These are phyloP conservation scores for Lasiodiplodia theobromae DNA, from an alignment of 2,329 filamentous ascomycete genomes.

Conservation along the genomic window DNA sequence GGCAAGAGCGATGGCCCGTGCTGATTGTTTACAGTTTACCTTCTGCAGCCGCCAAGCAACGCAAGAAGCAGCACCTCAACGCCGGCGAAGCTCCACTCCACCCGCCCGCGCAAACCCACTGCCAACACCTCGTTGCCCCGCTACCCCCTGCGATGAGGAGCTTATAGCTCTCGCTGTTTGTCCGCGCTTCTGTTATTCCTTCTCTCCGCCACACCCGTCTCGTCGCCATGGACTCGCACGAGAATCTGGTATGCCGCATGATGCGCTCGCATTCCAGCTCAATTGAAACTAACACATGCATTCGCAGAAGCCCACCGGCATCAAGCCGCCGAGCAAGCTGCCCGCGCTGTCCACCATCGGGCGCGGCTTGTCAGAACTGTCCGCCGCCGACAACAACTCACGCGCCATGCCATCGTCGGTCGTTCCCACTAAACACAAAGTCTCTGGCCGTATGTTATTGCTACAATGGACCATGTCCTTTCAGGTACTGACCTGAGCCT, in stretches of 20 bases:
- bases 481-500: slow-evolving; percentile 35
- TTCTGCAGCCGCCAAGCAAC: slow-evolving; percentile 1
- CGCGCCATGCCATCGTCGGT: slow-evolving; percentile 55
- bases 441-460: slow-evolving; percentile 55
- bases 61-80: slow-evolving; percentile 1
- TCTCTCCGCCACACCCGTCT: slow-evolving; percentile 22
- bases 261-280: slow-evolving; percentile 3
- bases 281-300: slow-evolving; percentile 2
- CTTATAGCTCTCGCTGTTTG: slow-evolving; percentile 25
- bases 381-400: slow-evolving; percentile 60
- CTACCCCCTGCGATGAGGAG: slow-evolving; percentile 26
- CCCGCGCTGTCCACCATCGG: slow-evolving; percentile 37
- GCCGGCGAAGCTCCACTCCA: background rate
- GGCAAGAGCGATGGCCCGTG: background rate
- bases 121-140: slow-evolving; percentile 3
- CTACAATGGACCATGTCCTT: slow-evolving; percentile 36
- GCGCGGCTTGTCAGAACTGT: slow-evolving; percentile 57
- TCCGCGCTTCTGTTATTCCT: slow-evolving; percentile 25
- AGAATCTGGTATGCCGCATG: slow-evolving; percentile 25
- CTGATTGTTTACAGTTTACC: slow-evolving; percentile 11
- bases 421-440: slow-evolving; percentile 59
- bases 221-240: slow-evolving; percentile 27
- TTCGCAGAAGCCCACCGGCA: slow-evolving; percentile 36
- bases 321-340: slow-evolving; percentile 45
- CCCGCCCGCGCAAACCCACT: background rate